A percentile compares a stretch with the other conserved stretches of the same genome.
These are phyloP conservation scores for Leucocoprinus leucothites DNA, from an alignment of 768 basidiomycete genomes.

Conservation along the genomic window DNA sequence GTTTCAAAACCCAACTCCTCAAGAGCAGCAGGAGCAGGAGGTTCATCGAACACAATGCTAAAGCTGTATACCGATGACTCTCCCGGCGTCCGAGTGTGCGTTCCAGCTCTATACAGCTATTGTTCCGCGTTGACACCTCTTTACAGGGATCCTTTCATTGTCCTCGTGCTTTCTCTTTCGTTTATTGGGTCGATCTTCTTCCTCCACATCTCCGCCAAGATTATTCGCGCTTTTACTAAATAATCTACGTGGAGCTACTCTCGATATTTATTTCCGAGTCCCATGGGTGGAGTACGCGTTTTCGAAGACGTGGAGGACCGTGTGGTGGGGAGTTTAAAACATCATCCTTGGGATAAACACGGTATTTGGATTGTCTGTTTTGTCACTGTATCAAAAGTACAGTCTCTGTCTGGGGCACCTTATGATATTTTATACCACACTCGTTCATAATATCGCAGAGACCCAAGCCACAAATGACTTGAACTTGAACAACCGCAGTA, in stretches of 20 bases:
- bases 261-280: slow-evolving; percentile 8
- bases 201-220: slow-evolving; percentile 94
- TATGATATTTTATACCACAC: slow-evolving; percentile 33
- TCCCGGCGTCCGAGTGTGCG: slow-evolving; percentile 91
- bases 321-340: slow-evolving; percentile 9
- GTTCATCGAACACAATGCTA: slow-evolving; percentile 97
- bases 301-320: slow-evolving; percentile 1
- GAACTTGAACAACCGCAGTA: no score
- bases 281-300: not conserved
- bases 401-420: slow-evolving; percentile 22
- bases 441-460: not conserved
- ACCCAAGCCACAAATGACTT: no score
- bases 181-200: slow-evolving; percentile 99
- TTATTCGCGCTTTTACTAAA: slow-evolving; percentile 88
- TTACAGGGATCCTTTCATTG: slow-evolving; percentile 90
- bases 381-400: slow-evolving; percentile 34
- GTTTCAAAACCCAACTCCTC: slow-evolving; percentile 78
- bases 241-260: slow-evolving; percentile 29
- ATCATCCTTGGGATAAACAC: not conserved
- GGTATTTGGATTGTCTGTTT: slow-evolving; percentile 27
- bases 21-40: slow-evolving; percentile 92
- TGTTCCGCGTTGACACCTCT: slow-evolving; percentile 1
- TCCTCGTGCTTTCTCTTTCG: slow-evolving; percentile 90
- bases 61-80: slow-evolving; percentile 99
- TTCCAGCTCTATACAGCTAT: slow-evolving; percentile 5